Conservation (phyloP, 2,329 filamentous ascomycete genomes). For the Microsporum audouinii region DNA sequence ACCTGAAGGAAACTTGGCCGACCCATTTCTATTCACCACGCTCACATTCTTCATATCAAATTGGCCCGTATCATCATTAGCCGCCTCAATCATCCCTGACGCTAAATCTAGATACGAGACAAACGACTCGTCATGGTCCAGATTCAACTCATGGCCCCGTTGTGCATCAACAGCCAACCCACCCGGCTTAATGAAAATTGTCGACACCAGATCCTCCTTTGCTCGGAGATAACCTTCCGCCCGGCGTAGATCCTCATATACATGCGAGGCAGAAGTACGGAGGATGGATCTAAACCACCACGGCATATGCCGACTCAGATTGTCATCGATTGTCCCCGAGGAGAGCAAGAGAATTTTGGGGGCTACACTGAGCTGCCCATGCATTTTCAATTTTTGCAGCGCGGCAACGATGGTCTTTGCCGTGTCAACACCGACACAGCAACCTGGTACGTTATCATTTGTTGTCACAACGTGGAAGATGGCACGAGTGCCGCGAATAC, state of each 20-base stretch:
- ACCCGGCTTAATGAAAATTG: constrained; percentile 19
- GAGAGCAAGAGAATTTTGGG: constrained; percentile 24
- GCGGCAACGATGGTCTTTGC: too few relatives aligned
- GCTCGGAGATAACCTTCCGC: constrained; percentile 15
- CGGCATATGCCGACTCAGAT: constrained; percentile 25
- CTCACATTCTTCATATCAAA: constrained; percentile 18
- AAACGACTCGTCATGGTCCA: constrained; percentile 25
- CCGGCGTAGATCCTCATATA: too few relatives aligned
- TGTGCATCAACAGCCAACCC: constrained; percentile 16
- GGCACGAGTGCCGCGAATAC: too few relatives aligned
- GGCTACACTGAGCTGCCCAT: too few relatives aligned
- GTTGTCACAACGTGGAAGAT: too few relatives aligned
- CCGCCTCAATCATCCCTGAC: constrained; percentile 37
- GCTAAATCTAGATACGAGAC: too few relatives aligned
- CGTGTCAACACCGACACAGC: too few relatives aligned
- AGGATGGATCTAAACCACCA: constrained; percentile 13
- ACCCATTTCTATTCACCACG: constrained; percentile 20
- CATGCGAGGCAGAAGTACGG: not conserved
- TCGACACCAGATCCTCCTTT: constrained; percentile 17
- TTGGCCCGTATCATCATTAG: constrained; percentile 23
- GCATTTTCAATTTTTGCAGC: too few relatives aligned
- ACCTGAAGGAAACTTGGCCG: constrained; percentile 16
- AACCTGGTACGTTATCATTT: too few relatives aligned
- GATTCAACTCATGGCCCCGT: constrained; percentile 33
- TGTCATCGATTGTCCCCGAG: constrained; percentile 34